Percentiles rank a stretch among this genome's conserved stretches.
phyloP scores from a whole-genome alignment of 495 filamentous ascomycete species.

The Neurospora tetraspora region DNA sequence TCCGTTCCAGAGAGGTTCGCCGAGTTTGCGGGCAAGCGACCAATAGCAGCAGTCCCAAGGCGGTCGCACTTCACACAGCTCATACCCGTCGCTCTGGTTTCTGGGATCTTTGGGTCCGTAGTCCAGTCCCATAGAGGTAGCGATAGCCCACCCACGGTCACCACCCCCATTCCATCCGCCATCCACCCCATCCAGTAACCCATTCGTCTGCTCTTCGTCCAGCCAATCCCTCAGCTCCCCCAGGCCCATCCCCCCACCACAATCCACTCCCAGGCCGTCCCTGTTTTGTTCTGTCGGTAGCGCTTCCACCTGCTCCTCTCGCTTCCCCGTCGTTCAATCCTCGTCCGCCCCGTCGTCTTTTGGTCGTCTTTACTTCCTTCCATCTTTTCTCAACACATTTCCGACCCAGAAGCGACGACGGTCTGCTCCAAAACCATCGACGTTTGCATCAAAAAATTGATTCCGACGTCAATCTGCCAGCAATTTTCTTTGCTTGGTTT shows the following conservation, averaged over 20 bases:
- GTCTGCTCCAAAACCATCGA: background rate
- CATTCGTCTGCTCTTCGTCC: background rate
- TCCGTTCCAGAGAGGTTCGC: background rate
- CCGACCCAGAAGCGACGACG: background rate
- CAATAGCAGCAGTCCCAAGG: slow-evolving; percentile 19
- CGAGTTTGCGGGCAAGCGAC: slow-evolving; percentile 4
- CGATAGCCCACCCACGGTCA: background rate
- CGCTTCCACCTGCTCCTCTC: background rate
- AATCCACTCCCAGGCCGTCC: background rate
- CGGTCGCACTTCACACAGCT: slow-evolving; percentile 2
- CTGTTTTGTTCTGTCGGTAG: background rate
- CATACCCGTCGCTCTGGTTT: slow-evolving; percentile 24
- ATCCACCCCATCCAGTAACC: background rate
- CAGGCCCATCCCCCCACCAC: background rate
- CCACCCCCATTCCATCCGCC: slow-evolving; percentile 1
- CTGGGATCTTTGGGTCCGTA: slow-evolving; percentile 18
- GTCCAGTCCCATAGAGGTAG: slow-evolving; percentile 2
- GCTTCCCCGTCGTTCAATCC: background rate
- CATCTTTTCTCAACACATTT: background rate
- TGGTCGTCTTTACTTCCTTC: background rate
- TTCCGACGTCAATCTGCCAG: background rate
- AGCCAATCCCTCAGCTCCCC: background rate
- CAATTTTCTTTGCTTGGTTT: background rate
- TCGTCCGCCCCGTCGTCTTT: background rate
- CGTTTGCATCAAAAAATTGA: background rate